Percentiles rank a stretch among this genome's conserved stretches.
These are phyloP conservation scores for Calonectria honghensis DNA, from an alignment of 2,329 filamentous ascomycete species.

Conservation along the genomic window DNA sequence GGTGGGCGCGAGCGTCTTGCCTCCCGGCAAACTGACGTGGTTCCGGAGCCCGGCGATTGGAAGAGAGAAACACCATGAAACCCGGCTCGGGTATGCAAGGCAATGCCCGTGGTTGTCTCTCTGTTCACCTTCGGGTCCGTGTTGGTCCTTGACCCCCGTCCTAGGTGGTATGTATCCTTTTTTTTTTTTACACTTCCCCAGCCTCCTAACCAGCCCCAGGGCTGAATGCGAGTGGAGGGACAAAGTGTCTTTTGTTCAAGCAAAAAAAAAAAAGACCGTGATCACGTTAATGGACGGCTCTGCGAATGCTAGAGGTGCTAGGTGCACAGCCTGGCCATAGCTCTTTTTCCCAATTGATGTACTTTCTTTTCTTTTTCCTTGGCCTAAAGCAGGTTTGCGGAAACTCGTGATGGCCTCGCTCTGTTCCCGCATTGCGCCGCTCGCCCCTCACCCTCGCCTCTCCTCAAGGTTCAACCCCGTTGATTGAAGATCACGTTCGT, in stretches of 20 bases:
- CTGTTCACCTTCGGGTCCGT: constrained; percentile 29
- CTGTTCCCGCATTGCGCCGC: not conserved
- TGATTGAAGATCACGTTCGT: constrained; percentile 21
- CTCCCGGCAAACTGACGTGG: constrained; percentile 21
- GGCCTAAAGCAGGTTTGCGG: not conserved
- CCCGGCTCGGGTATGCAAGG: constrained; percentile 23
- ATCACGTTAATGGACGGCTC: constrained; percentile 34
- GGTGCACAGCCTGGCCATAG: constrained; percentile 32
- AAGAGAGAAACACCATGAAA: constrained; percentile 23
- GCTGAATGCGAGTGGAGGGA: constrained; percentile 16
- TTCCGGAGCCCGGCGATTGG: constrained; percentile 20
- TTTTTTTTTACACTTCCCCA: not conserved
- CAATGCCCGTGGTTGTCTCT: constrained; percentile 6
- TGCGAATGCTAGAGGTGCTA: constrained; percentile 28
- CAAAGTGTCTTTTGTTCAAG: constrained; percentile 1
- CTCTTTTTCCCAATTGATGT: not conserved
- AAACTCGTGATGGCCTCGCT: constrained; percentile 19
- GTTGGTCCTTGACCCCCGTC: constrained; percentile 19
- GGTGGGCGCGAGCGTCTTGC: not conserved
- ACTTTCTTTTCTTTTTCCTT: not conserved
- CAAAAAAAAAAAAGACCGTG: constrained; percentile 2
- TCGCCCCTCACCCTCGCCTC: not conserved
- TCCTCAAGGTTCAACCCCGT: constrained; percentile 24
- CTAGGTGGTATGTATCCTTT: not conserved
- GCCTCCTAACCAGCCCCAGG: constrained; percentile 23